These are phyloP conservation scores for Pythium volutum DNA, from an alignment of 352 stramenopile species.

Conservation along the genomic window DNA sequence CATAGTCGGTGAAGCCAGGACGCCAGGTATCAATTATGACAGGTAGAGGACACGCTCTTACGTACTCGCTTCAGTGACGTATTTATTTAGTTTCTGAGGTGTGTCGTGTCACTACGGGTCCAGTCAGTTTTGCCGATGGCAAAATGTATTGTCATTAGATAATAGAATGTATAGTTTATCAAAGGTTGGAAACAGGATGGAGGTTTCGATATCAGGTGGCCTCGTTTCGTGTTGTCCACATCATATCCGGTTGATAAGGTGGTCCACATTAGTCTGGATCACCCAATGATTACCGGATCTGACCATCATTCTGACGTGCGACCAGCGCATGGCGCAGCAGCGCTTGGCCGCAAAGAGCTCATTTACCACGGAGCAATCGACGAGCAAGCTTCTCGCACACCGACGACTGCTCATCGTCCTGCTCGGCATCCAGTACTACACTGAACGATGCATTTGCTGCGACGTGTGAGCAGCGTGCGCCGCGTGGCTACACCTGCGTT, in stretches of 20 bases:
- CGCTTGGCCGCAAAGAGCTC: conserved; percentile 6
- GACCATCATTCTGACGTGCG: conserved; percentile 20
- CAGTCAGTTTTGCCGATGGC: conserved; percentile 8
- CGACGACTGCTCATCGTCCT: too few relatives aligned
- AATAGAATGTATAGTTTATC: not conserved
- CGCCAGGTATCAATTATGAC: not conserved
- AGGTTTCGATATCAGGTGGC: conserved; percentile 3
- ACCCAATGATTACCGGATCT: conserved; percentile 7
- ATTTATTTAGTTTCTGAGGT: not conserved
- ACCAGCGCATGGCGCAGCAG: not conserved
- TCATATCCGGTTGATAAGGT: not conserved
- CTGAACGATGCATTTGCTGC: conserved; percentile 33
- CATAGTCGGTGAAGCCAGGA: conserved; percentile 11
- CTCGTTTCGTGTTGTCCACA: not conserved
- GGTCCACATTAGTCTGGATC: not conserved
- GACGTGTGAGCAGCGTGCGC: conserved; percentile 27
- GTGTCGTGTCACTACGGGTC: conserved; percentile 3
- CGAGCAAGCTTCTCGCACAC: not conserved
- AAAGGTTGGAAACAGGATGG: not conserved
- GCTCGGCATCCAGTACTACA: too few relatives aligned
- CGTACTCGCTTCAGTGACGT: not conserved
- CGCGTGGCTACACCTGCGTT: conserved; percentile 27
- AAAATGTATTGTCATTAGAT: not conserved
- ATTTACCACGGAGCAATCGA: not conserved
- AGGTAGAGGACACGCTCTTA: not conserved